A percentile compares a stretch with the other conserved stretches of the same genome.
These are phyloP conservation scores for Cylindrotheca fusiformis DNA, from an alignment of 108 stramenopile genomes.

Conservation along the genomic window DNA sequence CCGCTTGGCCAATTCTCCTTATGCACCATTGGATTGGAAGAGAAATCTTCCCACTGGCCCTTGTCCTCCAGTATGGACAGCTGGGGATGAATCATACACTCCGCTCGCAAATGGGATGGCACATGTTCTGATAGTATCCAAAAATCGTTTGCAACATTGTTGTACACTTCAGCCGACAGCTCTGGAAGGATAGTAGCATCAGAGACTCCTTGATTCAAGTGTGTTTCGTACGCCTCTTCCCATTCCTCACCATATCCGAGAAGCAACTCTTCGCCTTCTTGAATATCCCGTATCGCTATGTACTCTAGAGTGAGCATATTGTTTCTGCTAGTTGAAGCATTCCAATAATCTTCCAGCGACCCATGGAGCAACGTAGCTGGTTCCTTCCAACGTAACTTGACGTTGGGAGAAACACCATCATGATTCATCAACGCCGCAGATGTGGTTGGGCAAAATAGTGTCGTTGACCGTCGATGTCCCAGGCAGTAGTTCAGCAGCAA, in stretches of 20 bases:
- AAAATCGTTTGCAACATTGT: neutral
- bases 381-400: conserved; percentile 8
- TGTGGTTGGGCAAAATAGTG: conserved; percentile 56
- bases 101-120: neutral
- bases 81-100: conserved; percentile 10
- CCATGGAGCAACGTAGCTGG: conserved; percentile 1
- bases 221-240: conserved; percentile 24
- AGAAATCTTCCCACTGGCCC: conserved; percentile 17
- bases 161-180: neutral
- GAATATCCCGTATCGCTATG: conserved; percentile 33
- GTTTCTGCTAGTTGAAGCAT: neutral
- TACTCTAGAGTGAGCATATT: conserved; percentile 18
- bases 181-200: neutral
- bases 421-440: conserved; percentile 60
- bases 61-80: neutral
- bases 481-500: conserved; percentile 77
- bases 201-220: conserved; percentile 2
- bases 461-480: conserved; percentile 45
- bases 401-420: conserved; percentile 1
- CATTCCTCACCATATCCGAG: conserved; percentile 35
- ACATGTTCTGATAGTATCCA: neutral
- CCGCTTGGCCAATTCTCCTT: neutral
- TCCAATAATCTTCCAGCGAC: neutral
- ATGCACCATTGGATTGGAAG: neutral
- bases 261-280: conserved; percentile 24